Evolutionary conservation across 2,329 filamentous ascomycete genomes (phyloP).

Genomic region (Aspergillus pseudoviridinutans): DNA sequence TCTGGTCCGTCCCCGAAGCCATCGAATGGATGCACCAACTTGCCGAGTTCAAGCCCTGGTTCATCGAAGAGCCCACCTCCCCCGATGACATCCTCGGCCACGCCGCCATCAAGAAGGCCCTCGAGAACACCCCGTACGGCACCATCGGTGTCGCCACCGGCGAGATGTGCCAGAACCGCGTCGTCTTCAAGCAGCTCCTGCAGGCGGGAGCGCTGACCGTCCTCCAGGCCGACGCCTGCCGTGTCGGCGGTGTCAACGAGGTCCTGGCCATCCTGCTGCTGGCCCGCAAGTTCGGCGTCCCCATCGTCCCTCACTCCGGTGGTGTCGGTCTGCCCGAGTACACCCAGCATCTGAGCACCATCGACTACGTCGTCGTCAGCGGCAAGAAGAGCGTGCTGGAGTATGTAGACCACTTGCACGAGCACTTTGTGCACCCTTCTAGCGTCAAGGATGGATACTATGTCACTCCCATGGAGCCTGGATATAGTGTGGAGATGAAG

Average conservation of each 20-base stretch:
- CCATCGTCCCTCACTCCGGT: constrained; percentile 83
- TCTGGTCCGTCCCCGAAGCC: constrained; percentile 87
- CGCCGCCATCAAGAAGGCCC: constrained; percentile 76
- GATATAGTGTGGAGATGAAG: constrained; percentile 95
- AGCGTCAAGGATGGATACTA: constrained; percentile 83
- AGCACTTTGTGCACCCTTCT: constrained; percentile 82
- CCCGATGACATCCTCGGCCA: constrained; percentile 88
- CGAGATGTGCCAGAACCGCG: constrained; percentile 93
- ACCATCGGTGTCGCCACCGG: constrained; percentile 85
- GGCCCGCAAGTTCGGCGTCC: constrained; percentile 64
- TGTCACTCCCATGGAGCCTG: constrained; percentile 75
- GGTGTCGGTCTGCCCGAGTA: constrained; percentile 91
- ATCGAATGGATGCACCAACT: constrained; percentile 82
- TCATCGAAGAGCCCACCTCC: constrained; percentile 90
- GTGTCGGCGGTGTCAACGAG: constrained; percentile 86
- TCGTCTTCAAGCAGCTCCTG: constrained; percentile 90
- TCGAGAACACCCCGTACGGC: constrained; percentile 49
- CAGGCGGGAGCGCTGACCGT: constrained; percentile 77
- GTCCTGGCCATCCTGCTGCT: constrained; percentile 85
- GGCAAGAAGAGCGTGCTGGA: constrained; percentile 80
- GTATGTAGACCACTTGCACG: constrained; percentile 89
- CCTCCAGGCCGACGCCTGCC: constrained; percentile 86
- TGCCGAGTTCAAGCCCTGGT: constrained; percentile 75
- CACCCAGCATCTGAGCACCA: constrained; percentile 86
- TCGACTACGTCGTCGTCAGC: constrained; percentile 84